Conservation (phyloP, 176 grass and related monocot species). For the Phoenix dactylifera region DNA sequence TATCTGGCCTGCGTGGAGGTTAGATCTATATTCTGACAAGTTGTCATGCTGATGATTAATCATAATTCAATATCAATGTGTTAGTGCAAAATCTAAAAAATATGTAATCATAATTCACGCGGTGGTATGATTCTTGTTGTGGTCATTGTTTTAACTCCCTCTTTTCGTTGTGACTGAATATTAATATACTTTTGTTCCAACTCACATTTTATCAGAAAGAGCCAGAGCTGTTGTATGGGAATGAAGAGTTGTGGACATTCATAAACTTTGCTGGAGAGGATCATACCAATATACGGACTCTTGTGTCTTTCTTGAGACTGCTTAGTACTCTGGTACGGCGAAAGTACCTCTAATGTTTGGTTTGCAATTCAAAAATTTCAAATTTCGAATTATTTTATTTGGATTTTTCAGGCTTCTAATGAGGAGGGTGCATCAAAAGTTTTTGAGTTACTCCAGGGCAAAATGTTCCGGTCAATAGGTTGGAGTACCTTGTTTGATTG, state of each 20-base stretch:
- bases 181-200: conserved; percentile 7
- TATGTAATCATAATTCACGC: no score
- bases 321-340: conserved; percentile 75
- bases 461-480: conserved; percentile 73
- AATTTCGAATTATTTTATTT: conserved; percentile 19
- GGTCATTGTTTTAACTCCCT: no score
- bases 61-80: no score
- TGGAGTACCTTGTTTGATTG: conserved; percentile 97
- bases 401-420: conserved; percentile 55
- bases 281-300: conserved; percentile 81
- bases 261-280: conserved; percentile 81
- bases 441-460: conserved; percentile 77
- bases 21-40: no score
- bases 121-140: no score
- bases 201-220: conserved; percentile 53
- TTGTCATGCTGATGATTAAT: no score
- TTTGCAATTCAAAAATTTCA: no score
- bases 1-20: no score
- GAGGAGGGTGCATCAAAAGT: conserved; percentile 84
- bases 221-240: conserved; percentile 81
- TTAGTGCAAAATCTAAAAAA: no score
- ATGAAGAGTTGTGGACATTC: conserved; percentile 87
- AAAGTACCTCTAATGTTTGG: background rate
- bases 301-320: conserved; percentile 85
- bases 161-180: no score